These are phyloP conservation scores for Sarocladium strictum DNA, from an alignment of 2,329 filamentous ascomycete genomes.

Conservation along the genomic window DNA sequence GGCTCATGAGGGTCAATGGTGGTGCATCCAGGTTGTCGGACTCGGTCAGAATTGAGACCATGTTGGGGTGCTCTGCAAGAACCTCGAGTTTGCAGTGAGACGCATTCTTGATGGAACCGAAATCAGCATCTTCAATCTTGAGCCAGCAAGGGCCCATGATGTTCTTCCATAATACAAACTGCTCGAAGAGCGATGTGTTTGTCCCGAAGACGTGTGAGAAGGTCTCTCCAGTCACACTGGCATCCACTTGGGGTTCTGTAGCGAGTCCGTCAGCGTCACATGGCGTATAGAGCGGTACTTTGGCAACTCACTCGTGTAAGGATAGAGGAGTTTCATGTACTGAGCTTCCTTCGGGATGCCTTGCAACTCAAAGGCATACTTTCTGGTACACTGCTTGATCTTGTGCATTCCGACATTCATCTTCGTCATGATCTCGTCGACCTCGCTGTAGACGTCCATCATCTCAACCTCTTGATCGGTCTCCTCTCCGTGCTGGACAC, in stretches of 20 bases:
- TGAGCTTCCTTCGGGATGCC: slow-evolving; percentile 82
- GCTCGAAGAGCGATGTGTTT: slow-evolving; percentile 91
- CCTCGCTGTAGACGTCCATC: slow-evolving; percentile 83
- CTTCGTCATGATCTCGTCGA: slow-evolving; percentile 81
- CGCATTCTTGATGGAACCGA: slow-evolving; percentile 77
- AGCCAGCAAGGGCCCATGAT: slow-evolving; percentile 99
- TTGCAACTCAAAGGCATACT: slow-evolving; percentile 91
- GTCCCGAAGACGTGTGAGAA: slow-evolving; percentile 92
- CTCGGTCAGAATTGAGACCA: slow-evolving; percentile 67
- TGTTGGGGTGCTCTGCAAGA: slow-evolving; percentile 69
- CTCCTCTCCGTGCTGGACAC: slow-evolving; percentile 51
- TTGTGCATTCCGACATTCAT: slow-evolving; percentile 86
- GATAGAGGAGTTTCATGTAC: slow-evolving; percentile 94
- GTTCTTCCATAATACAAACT: slow-evolving; percentile 98
- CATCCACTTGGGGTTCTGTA: slow-evolving; percentile 61
- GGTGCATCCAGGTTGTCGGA: slow-evolving; percentile 77
- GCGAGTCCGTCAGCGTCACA: slow-evolving; percentile 7
- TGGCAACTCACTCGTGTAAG: slow-evolving; percentile 68
- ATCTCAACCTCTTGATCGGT: slow-evolving; percentile 78
- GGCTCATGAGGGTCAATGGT: slow-evolving; percentile 90
- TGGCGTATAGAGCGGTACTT: background rate
- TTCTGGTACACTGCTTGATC: slow-evolving; percentile 82
- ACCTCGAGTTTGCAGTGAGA: slow-evolving; percentile 97
- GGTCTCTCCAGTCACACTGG: slow-evolving; percentile 70
- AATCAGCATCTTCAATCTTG: slow-evolving; percentile 80